Evolutionary conservation across 176 grass and related monocot genomes (phyloP).

Genomic region (Saccharum spontaneum): DNA sequence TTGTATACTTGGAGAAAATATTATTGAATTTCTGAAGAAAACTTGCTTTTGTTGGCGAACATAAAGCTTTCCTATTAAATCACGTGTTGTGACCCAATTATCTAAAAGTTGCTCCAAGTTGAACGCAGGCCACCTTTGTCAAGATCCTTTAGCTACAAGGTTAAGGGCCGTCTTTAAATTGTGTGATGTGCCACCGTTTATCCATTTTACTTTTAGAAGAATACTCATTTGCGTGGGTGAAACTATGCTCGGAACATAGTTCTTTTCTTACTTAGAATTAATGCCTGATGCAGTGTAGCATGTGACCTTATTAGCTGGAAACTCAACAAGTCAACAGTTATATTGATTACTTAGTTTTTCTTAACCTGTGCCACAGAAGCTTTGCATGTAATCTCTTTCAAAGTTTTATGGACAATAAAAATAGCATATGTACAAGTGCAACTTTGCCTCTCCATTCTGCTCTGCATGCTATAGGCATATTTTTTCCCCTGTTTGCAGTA

Average conservation of each 20-base stretch:
- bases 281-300: neutral
- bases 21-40: constrained; percentile 16
- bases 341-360: neutral
- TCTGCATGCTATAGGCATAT: too few relatives aligned
- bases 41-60: constrained; percentile 28
- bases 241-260: neutral
- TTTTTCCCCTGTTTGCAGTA: neutral
- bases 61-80: constrained; percentile 34
- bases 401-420: neutral
- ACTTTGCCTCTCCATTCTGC: constrained; percentile 2
- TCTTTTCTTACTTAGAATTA: neutral
- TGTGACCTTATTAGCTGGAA: neutral
- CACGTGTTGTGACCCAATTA: constrained; percentile 28
- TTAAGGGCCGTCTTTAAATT: constrained; percentile 32
- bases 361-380: neutral
- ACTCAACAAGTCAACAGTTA: constrained; percentile 10
- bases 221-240: neutral
- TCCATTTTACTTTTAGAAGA: neutral
- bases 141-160: neutral
- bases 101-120: constrained; percentile 26
- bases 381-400: neutral
- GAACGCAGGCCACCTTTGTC: constrained; percentile 14
- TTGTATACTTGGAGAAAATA: constrained; percentile 12
- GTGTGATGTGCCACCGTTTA: neutral
- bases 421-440: neutral